Evolutionary conservation across 2,329 filamentous ascomycete genomes (phyloP), one percentile per base, ranked within the genome.

Genomic region (Colletotrichum orbiculare): DNA sequence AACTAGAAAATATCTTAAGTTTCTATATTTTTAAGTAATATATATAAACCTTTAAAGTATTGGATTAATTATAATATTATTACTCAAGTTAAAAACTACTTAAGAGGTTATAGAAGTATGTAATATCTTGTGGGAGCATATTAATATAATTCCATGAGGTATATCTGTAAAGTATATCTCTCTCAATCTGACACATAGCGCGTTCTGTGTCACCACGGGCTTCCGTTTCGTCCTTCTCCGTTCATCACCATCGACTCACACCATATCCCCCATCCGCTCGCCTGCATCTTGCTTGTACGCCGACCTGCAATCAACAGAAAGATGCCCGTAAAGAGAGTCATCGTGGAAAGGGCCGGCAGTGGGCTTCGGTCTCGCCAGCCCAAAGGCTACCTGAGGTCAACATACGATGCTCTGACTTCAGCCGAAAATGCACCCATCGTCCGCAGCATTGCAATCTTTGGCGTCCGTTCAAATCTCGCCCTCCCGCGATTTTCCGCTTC

Each of bases 341-440:
- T 81, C 65, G 81, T 86, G 71, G 83, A 87, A 70, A 79, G 79
- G 70, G 77, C 79, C 53, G 70, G 75, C 67, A 25, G 25, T 25
- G 25, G 25, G 25, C 77, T 77, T 47, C 77, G 78, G 68, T 75
- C 81, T 53, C 76, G 79, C 66, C 77, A 79, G 67, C 74, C 79
- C 59, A 83, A 82, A 71, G 85, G 89, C 68, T 83, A 87, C 76
- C 70, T 91, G 69, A 81, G 80, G 71, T 82, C 81, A 62, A 82
- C 86, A 69, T 91, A 91, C 77, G 82, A 85, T 66, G 81, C 87
- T 69, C 73, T 91, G 73, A 91, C 88, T 60, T 85, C 86, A 35
- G 77, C 89, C 39, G 90, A 92, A 74, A 92, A 92, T 77, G 84
- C 87, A 53, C 85, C 88, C 61, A 85, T 91, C 61, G 89, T 92